These are phyloP conservation scores for Metarhizium sp. DNA, from an alignment of 2,329 filamentous ascomycete genomes.

Conservation along the genomic window DNA sequence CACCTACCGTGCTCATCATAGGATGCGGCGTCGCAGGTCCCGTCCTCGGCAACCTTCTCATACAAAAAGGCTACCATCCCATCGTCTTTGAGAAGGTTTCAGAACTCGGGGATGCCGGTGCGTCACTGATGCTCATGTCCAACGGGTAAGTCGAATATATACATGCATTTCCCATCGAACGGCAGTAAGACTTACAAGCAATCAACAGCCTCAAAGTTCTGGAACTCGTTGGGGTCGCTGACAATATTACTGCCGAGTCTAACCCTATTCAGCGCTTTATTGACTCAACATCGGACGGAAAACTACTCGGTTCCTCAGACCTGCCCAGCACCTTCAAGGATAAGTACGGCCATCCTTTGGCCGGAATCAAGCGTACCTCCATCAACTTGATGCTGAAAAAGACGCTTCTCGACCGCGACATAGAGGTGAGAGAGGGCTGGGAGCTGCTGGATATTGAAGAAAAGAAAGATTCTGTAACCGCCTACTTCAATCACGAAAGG, in stretches of 20 bases:
- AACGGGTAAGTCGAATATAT: slow-evolving; percentile 11
- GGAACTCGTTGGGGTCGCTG: slow-evolving; percentile 11
- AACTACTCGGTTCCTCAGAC: slow-evolving; percentile 11
- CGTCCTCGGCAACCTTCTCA: slow-evolving; percentile 12
- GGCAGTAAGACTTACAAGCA: not conserved
- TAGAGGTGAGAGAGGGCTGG: slow-evolving; percentile 16
- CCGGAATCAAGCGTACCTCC: slow-evolving; percentile 12
- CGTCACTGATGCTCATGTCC: slow-evolving; percentile 16
- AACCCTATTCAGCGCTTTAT: slow-evolving; percentile 10
- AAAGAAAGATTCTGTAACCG: slow-evolving; percentile 11
- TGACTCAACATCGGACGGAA: slow-evolving; percentile 10
- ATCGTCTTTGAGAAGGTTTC: slow-evolving; percentile 16
- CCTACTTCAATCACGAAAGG: slow-evolving; percentile 11
- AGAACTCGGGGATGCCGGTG: slow-evolving; percentile 13
- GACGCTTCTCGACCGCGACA: slow-evolving; percentile 7
- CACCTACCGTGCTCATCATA: slow-evolving; percentile 13
- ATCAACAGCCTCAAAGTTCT: slow-evolving; percentile 12
- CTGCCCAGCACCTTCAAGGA: slow-evolving; percentile 10
- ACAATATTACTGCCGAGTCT: slow-evolving; percentile 7
- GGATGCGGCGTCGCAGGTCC: slow-evolving; percentile 16
- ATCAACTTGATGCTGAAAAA: slow-evolving; percentile 12
- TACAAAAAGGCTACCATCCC: slow-evolving; percentile 15
- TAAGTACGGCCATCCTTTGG: slow-evolving; percentile 13
- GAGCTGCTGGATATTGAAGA: slow-evolving; percentile 13
- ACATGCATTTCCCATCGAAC: too few relatives aligned